Percentiles rank a stretch among this genome's conserved stretches.
Evolutionary conservation across 495 filamentous ascomycete species (phyloP).

Genomic region (Amphirosellinia nigrospora): DNA sequence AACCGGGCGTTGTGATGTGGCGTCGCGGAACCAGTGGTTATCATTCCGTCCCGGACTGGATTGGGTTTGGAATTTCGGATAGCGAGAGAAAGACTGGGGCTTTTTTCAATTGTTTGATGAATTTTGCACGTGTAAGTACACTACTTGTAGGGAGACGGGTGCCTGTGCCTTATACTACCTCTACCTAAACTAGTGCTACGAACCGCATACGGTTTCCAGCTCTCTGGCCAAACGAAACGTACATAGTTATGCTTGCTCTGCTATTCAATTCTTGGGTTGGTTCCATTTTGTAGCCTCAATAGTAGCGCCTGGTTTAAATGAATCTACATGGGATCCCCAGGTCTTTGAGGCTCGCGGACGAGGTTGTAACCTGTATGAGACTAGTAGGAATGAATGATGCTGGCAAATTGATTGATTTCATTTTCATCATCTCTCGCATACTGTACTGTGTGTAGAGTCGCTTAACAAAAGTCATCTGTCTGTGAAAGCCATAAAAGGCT

Average conservation of each 20-base stretch:
- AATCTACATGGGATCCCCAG: neutral
- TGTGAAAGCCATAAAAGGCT: neutral
- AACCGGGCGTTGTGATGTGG: constrained; percentile 48
- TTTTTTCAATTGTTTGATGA: too few species aligned
- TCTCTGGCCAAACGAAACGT: neutral
- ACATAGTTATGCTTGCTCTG: neutral
- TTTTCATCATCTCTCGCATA: too few species aligned
- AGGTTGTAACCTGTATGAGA: neutral
- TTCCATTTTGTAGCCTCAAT: neutral
- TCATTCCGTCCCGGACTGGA: neutral
- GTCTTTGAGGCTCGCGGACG: neutral
- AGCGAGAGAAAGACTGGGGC: constrained; percentile 2
- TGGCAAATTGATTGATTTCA: too few species aligned
- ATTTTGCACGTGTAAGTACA: too few species aligned
- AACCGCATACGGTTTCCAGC: neutral
- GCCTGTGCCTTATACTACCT: too few species aligned
- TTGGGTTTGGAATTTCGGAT: too few species aligned
- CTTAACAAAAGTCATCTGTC: neutral
- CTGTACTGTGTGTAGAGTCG: neutral
- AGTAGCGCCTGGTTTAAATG: neutral
- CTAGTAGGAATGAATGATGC: neutral
- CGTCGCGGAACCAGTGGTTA: neutral
- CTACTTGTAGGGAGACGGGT: too few species aligned
- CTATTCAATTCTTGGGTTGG: neutral
- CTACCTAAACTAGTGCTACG: neutral